These are phyloP conservation scores for Fermentozyma sake DNA, from an alignment of 1,139 yeast species.

Conservation along the genomic window DNA sequence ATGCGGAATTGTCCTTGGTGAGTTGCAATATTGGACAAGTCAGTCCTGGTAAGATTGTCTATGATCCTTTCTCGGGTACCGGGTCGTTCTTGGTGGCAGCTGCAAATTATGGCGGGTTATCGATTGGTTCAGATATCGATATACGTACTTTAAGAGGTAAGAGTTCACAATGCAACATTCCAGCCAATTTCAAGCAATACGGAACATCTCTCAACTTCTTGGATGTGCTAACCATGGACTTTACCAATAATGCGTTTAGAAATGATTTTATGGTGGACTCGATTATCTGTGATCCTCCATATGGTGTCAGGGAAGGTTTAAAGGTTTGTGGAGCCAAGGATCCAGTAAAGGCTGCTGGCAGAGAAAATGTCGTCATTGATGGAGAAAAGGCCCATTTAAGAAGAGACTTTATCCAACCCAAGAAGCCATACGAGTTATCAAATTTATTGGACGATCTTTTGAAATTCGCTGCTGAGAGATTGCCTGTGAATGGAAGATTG, in stretches of 20 bases:
- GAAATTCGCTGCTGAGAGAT: conserved; percentile 63
- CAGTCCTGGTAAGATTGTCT: conserved; percentile 58
- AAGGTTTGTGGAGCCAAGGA: conserved; percentile 86
- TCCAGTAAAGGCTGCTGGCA: conserved; percentile 51
- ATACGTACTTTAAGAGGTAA: conserved; percentile 80
- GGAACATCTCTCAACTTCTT: conserved; percentile 52
- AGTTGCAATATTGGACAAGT: conserved; percentile 86
- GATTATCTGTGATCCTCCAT: conserved; percentile 95
- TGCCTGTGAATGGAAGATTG: conserved; percentile 72
- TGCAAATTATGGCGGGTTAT: conserved; percentile 76
- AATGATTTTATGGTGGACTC: conserved; percentile 61
- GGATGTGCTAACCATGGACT: conserved; percentile 89
- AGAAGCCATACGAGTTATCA: conserved; percentile 82
- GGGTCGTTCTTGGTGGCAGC: conserved; percentile 93
- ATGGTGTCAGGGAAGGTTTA: conserved; percentile 94
- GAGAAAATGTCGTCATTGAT: conserved; percentile 65
- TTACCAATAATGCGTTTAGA: conserved; percentile 84
- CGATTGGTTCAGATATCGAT: conserved; percentile 90
- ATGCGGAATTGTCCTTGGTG: conserved; percentile 78
- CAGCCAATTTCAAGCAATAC: conserved; percentile 73
- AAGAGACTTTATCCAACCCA: conserved; percentile 86
- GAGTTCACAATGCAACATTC: conserved; percentile 44
- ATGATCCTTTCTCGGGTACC: conserved; percentile 96
- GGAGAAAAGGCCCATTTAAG: conserved; percentile 77
- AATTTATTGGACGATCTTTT: conserved; percentile 73